phyloP scores from a whole-genome alignment of 1,284 basidiomycete species.

The Irpex lacteus region DNA sequence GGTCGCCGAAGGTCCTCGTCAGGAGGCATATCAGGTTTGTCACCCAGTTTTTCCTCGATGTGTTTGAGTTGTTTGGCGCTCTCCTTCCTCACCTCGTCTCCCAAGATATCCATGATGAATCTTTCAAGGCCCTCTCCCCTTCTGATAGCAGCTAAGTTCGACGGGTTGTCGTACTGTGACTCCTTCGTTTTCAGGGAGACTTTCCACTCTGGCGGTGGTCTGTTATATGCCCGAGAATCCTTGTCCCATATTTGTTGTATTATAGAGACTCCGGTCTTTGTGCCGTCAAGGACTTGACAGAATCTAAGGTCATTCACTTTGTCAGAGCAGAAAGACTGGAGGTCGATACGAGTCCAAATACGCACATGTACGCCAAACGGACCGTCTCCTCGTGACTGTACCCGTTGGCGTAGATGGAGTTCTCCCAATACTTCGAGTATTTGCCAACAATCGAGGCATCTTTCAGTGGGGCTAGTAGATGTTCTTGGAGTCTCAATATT shows the following conservation, averaged over 20 bases:
- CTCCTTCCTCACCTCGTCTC: constrained; percentile 25
- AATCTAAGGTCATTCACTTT: constrained; percentile 40
- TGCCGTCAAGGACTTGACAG: constrained; percentile 54
- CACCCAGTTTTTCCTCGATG: constrained; percentile 19
- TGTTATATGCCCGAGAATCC: constrained; percentile 17
- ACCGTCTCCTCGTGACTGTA: constrained; percentile 47
- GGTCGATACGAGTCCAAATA: constrained; percentile 10
- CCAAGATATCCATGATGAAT: constrained; percentile 53
- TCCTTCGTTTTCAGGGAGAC: constrained; percentile 13
- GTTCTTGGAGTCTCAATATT: constrained; percentile 41
- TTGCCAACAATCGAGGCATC: constrained; percentile 46
- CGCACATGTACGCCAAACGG: constrained; percentile 59
- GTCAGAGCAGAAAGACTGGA: background rate
- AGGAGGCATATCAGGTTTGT: background rate
- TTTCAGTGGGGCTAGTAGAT: constrained; percentile 46
- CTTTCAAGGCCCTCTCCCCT: constrained; percentile 17
- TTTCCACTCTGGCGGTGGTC: constrained; percentile 34
- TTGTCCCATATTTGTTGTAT: constrained; percentile 26
- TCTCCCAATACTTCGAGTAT: constrained; percentile 58
- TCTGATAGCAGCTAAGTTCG: constrained; percentile 6
- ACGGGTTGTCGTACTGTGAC: too few species aligned
- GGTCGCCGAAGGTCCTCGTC: constrained; percentile 38
- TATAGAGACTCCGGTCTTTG: constrained; percentile 57
- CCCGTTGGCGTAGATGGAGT: constrained; percentile 47
- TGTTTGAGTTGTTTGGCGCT: constrained; percentile 17